Evolutionary conservation across 2,329 filamentous ascomycete species (phyloP), one percentile per base, ranked within the genome.

Genomic region (Clarireedia monteithiana): DNA sequence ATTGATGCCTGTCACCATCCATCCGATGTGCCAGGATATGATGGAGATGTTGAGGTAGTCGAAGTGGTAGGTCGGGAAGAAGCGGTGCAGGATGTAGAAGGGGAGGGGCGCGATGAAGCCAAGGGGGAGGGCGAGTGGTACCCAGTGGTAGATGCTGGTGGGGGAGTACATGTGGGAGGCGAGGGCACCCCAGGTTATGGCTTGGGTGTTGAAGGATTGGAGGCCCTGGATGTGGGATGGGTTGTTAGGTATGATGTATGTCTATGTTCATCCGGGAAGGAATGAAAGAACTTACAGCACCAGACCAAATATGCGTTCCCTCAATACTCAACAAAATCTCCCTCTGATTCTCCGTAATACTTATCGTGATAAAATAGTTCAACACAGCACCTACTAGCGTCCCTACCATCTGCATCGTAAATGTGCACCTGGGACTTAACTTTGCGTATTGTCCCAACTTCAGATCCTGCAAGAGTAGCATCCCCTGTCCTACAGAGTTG

Each of bases 111-210:
- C 72, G 6, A 81, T 51, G 47, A 79, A 82, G 10, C 86, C 86
- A n/a, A 86, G 76, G 34, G 89, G 77, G 80, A 83, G 89, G 71
- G 88, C 89, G 74, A 79, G 88, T 67, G 86, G 80, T 34, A 89
- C 74, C 2, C 74, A 75, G 0, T 78, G 74, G 68, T 89, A 89
- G 6, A 85, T 73, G 24, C 82, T 77, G 1, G 76, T 75, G 4
- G 77, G 73, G 47, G 79, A 83, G 69, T 88, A 89, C 69, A 90
- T 85, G 50, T 85, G 80, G 2, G 75, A 73, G 0, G 86, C 86
- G 57, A 90, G 85, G 56, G 86, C 85, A 5, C 40, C 40, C 86
- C 85, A 88, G 63, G 87, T 80, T 47, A 88, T 76, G 5, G 84
- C 87, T 2, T 82, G 81, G 0, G 83, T 87, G 72, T 85, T 89